Conservation (phyloP, 352 stramenopile species). For the Phytophthora aleatoria region DNA sequence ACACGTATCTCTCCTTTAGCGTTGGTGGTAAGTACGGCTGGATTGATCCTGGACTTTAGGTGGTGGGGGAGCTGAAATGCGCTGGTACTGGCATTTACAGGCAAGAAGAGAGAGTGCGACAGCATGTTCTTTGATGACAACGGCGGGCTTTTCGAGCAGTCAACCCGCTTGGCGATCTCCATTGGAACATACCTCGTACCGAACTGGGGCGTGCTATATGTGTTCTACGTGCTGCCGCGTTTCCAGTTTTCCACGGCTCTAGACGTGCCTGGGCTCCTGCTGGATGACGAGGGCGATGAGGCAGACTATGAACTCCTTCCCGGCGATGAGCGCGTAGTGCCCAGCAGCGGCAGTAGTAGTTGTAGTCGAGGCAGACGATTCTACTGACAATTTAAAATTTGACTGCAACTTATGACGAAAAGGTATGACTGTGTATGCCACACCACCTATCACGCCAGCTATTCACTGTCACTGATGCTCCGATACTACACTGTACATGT, state of each 20-base stretch:
- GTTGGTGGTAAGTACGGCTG: constrained; percentile 39
- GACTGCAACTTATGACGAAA: too few relatives aligned
- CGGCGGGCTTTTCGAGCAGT: constrained; percentile 58
- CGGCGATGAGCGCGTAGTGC: constrained; percentile 21
- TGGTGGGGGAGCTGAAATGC: background rate
- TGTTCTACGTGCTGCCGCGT: constrained; percentile 71
- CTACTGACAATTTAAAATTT: constrained; percentile 12
- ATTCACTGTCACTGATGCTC: too few relatives aligned
- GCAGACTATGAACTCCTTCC: constrained; percentile 20
- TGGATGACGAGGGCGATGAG: constrained; percentile 26
- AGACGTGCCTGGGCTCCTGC: constrained; percentile 55
- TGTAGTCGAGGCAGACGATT: constrained; percentile 12
- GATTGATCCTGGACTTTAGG: background rate
- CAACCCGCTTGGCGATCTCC: constrained; percentile 53
- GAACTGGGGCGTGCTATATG: constrained; percentile 72
- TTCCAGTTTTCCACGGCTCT: constrained; percentile 68
- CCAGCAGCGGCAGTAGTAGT: constrained; percentile 4
- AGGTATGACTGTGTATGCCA: too few relatives aligned
- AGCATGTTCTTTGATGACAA: constrained; percentile 79
- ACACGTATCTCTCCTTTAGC: constrained; percentile 67
- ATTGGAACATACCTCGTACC: constrained; percentile 59
- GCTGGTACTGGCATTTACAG: constrained; percentile 18
- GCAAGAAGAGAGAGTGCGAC: constrained; percentile 47
- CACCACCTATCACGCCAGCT: too few relatives aligned
- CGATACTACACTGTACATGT: too few relatives aligned